Evolutionary conservation across 2,329 filamentous ascomycete species (phyloP).

Genomic region (Phialophora chinensis): DNA sequence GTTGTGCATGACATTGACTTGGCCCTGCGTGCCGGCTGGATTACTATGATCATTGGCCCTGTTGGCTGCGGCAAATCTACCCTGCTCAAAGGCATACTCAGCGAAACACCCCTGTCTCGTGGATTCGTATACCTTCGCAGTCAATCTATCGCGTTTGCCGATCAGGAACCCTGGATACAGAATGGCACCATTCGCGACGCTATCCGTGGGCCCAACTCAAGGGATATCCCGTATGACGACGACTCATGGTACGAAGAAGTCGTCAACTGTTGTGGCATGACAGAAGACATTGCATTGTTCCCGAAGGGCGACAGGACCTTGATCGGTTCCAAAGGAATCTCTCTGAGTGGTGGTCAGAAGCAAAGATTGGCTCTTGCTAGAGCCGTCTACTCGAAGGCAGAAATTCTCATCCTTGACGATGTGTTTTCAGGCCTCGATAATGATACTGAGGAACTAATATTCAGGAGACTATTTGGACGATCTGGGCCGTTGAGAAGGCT

Average conservation of each 20-base stretch:
- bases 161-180: slow-evolving; percentile 39
- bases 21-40: slow-evolving; percentile 22
- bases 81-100: slow-evolving; percentile 36
- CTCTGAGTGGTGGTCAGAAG: slow-evolving; percentile 43
- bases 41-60: slow-evolving; percentile 42
- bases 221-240: slow-evolving; percentile 27
- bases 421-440: slow-evolving; percentile 59
- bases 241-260: slow-evolving; percentile 41
- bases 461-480: slow-evolving; percentile 53
- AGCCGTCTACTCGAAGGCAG: slow-evolving; percentile 57
- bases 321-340: slow-evolving; percentile 39
- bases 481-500: slow-evolving; percentile 54
- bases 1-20: slow-evolving; percentile 40
- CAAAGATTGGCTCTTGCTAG: slow-evolving; percentile 54
- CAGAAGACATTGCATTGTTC: slow-evolving; percentile 38
- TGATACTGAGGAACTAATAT: slow-evolving; percentile 57
- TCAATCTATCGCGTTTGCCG: slow-evolving; percentile 33
- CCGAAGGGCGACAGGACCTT: slow-evolving; percentile 37
- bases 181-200: slow-evolving; percentile 36
- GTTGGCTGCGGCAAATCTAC: slow-evolving; percentile 41
- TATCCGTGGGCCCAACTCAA: slow-evolving; percentile 38
- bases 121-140: slow-evolving; percentile 33
- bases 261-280: slow-evolving; percentile 39
- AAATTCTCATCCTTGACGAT: slow-evolving; percentile 59
- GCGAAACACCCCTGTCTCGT: slow-evolving; percentile 31